Conservation (phyloP, 2,329 filamentous ascomycete species). For the Pyricularia sp. region DNA sequence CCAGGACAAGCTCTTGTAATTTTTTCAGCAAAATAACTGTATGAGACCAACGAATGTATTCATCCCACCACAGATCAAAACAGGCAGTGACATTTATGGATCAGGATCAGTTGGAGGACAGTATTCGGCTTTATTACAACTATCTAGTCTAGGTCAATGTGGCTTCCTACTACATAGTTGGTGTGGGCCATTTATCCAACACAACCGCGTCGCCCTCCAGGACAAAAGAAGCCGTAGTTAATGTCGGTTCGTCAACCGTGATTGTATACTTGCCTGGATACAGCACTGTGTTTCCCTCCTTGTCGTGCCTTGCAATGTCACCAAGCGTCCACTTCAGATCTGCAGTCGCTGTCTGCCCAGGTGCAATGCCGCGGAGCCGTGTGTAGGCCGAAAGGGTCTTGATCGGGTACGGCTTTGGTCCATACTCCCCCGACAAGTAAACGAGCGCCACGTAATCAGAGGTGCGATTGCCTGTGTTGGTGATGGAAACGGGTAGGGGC, state of each 20-base stretch:
- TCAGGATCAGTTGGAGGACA: no score
- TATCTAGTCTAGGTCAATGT: no score
- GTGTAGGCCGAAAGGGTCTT: slow-evolving; percentile 43
- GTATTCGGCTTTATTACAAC: no score
- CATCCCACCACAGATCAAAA: no score
- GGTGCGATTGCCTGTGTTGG: slow-evolving; percentile 33
- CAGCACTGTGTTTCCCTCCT: slow-evolving; percentile 37
- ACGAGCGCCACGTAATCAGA: slow-evolving; percentile 45
- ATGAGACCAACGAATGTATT: no score
- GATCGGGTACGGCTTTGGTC: slow-evolving; percentile 38
- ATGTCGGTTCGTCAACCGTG: slow-evolving; percentile 31
- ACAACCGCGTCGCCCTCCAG: slow-evolving; percentile 32
- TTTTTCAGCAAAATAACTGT: no score
- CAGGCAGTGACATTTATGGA: no score
- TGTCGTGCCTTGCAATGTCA: slow-evolving; percentile 37
- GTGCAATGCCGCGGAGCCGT: slow-evolving; percentile 28
- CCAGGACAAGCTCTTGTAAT: no score
- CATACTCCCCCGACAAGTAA: slow-evolving; percentile 35
- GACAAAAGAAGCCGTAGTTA: slow-evolving; percentile 30
- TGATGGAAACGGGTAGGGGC: slow-evolving; percentile 21
- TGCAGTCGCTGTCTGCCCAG: slow-evolving; percentile 20
- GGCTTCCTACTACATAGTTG: no score
- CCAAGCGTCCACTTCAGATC: slow-evolving; percentile 35
- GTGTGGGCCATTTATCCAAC: slow-evolving; percentile 24
- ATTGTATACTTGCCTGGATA: slow-evolving; percentile 45